Percentiles rank a stretch among this genome's conserved stretches.
Conservation (phyloP, 768 basidiomycete species). For the Russula emetica region DNA sequence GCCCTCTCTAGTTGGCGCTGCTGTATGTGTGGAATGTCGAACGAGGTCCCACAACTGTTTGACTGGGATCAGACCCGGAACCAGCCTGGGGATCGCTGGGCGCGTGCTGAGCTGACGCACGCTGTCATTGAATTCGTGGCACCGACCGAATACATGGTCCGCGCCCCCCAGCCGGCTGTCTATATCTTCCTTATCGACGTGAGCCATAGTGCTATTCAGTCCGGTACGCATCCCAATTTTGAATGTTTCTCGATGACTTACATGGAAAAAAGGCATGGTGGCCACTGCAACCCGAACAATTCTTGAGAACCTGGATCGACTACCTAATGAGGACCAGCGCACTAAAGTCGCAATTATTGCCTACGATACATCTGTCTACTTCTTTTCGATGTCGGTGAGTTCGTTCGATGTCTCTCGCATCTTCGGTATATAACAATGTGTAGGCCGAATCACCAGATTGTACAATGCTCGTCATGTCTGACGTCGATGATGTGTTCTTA, state of each 20-base stretch:
- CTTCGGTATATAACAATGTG: background rate
- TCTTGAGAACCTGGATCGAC: constrained; percentile 88
- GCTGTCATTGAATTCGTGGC: constrained; percentile 96
- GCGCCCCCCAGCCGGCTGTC: constrained; percentile 94
- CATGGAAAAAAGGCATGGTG: constrained; percentile 73
- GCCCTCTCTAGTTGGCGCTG: constrained; percentile 79
- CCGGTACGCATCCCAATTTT: constrained; percentile 48
- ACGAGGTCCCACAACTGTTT: constrained; percentile 96
- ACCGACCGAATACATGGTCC: constrained; percentile 99
- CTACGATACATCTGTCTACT: constrained; percentile 89
- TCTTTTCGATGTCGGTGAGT: constrained; percentile 88
- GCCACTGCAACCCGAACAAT: constrained; percentile 97
- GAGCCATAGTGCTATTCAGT: constrained; percentile 85
- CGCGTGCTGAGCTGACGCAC: constrained; percentile 87
- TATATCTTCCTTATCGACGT: constrained; percentile 98
- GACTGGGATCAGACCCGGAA: constrained; percentile 96
- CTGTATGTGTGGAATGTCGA: constrained; percentile 97
- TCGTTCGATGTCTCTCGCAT: constrained; percentile 1
- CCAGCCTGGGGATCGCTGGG: constrained; percentile 94
- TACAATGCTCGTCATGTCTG: constrained; percentile 94
- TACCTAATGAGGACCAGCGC: constrained; percentile 90
- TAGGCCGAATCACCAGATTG: constrained; percentile 73
- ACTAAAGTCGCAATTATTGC: constrained; percentile 92
- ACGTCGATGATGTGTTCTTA: constrained; percentile 95
- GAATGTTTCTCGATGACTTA: constrained; percentile 5